Conservation (phyloP, 805 yeast species). For the Jamesozyma gamospora region DNA sequence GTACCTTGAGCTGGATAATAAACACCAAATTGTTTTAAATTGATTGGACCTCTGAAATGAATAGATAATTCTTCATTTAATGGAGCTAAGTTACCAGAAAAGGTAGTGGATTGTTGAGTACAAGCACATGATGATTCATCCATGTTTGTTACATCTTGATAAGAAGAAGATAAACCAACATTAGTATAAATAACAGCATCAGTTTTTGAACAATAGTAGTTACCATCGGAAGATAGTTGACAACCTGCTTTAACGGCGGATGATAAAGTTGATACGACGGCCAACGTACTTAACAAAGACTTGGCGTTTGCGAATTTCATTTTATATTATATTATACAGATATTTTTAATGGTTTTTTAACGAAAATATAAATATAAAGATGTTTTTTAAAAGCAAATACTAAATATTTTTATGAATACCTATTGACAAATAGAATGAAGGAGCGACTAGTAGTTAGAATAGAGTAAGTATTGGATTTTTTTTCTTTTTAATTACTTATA, state of each 20-base stretch:
- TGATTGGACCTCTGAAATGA: conserved; percentile 70
- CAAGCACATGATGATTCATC: conserved; percentile 61
- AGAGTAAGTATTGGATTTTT: too few relatives aligned
- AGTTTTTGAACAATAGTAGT: conserved; percentile 73
- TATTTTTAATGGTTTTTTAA: neutral
- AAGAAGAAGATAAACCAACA: conserved; percentile 81
- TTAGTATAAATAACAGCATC: conserved; percentile 55
- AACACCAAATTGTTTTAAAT: conserved; percentile 65
- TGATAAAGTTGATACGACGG: conserved; percentile 5
- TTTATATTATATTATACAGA: neutral
- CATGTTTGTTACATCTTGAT: conserved; percentile 73
- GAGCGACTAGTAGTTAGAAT: conserved; percentile 15
- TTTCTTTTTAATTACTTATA: too few relatives aligned
- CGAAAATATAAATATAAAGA: too few relatives aligned
- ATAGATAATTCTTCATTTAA: conserved; percentile 60
- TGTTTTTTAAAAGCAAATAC: too few relatives aligned
- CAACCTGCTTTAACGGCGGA: conserved; percentile 32
- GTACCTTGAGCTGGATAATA: conserved; percentile 57
- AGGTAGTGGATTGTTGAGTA: conserved; percentile 43
- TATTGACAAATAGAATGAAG: conserved; percentile 7
- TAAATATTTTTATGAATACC: too few relatives aligned
- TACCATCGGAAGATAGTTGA: conserved; percentile 43
- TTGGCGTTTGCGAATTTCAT: conserved; percentile 2
- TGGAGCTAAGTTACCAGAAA: conserved; percentile 60
- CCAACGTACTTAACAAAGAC: conserved; percentile 1